These are phyloP conservation scores for Spergularia bocconei DNA, from an alignment of 148 eudicot genomes.

Conservation along the genomic window DNA sequence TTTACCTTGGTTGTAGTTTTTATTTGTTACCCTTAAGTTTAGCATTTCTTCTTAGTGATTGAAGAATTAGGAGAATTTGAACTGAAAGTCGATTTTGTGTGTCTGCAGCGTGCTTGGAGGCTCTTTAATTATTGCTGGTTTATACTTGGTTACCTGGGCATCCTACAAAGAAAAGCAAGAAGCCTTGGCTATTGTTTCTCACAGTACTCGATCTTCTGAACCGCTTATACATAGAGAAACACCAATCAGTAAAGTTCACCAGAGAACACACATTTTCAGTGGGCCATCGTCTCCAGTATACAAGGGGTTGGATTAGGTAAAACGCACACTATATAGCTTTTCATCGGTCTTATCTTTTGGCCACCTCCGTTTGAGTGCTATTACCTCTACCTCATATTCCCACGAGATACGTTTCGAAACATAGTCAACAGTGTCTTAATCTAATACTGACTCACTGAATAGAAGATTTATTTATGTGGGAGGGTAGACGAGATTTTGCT, in stretches of 20 bases:
- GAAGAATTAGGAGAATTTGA: background rate
- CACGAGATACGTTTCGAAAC: background rate
- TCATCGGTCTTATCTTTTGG: background rate
- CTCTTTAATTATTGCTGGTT: constrained; percentile 68
- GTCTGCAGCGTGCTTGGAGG: constrained; percentile 83
- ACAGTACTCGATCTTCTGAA: constrained; percentile 43
- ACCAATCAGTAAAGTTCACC: constrained; percentile 41
- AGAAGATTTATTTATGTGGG: no score
- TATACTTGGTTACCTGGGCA: constrained; percentile 94
- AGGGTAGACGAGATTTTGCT: background rate
- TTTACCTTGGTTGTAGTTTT: background rate
- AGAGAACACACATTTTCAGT: constrained; percentile 44
- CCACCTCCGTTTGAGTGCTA: background rate
- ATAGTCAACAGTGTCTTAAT: background rate
- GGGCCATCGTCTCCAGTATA: constrained; percentile 46
- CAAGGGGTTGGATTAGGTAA: constrained; percentile 66
- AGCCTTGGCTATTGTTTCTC: constrained; percentile 29
- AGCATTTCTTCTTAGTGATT: background rate
- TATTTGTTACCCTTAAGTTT: background rate
- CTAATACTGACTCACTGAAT: background rate
- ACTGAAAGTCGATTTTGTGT: background rate
- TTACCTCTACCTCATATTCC: background rate
- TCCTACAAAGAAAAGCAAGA: constrained; percentile 63
- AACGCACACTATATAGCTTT: background rate
- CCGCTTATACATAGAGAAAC: constrained; percentile 52